These are phyloP conservation scores for Ampelomyces quisqualis DNA, from an alignment of 2,329 filamentous ascomycete genomes.

Conservation along the genomic window DNA sequence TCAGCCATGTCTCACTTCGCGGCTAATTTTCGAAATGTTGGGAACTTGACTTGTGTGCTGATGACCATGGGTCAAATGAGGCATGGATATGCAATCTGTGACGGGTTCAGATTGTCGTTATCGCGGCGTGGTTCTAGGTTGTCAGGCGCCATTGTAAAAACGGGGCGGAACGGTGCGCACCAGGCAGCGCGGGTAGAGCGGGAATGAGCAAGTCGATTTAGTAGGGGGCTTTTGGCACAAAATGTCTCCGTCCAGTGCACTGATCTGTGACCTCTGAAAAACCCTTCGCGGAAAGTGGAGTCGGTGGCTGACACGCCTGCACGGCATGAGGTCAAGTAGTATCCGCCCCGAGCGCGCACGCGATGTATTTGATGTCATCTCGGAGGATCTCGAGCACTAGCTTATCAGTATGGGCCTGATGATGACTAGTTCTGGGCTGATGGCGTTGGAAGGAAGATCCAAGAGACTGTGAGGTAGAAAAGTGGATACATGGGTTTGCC, in stretches of 20 bases:
- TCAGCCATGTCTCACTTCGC: background rate
- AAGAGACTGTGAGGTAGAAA: no score
- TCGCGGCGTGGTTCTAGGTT: background rate
- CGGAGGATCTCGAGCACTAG: background rate
- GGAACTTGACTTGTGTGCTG: background rate
- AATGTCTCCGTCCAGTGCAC: no score
- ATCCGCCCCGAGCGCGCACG: no score
- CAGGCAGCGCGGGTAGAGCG: background rate
- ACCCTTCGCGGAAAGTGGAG: no score
- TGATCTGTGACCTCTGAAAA: no score
- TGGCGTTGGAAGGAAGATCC: background rate
- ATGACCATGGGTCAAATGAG: background rate
- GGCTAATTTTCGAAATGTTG: constrained; percentile 3
- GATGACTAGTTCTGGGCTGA: background rate
- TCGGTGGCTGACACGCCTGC: no score
- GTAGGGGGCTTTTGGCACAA: no score
- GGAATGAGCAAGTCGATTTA: background rate
- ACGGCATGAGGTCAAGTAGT: no score
- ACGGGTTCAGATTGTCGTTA: background rate
- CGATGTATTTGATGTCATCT: background rate
- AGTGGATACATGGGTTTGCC: background rate
- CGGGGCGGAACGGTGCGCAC: constrained; percentile 5
- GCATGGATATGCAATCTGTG: background rate
- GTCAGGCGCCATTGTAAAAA: background rate
- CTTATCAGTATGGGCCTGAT: background rate